Base-by-base conservation (phyloP, 2,329 filamentous ascomycete genomes). In the Septoria petroselini region DNA sequence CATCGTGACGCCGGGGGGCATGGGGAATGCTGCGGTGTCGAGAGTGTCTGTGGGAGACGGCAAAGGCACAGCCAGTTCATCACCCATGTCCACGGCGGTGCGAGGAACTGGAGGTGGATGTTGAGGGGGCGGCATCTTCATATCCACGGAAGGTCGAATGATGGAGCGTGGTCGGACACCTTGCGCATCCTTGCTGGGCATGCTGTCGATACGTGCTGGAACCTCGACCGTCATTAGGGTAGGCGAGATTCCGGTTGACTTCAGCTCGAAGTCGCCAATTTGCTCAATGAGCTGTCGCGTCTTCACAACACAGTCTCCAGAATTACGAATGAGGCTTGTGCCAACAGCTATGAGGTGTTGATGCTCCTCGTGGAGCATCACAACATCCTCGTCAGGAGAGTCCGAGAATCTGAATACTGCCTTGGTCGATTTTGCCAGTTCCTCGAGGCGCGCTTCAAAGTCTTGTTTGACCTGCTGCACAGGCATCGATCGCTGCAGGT, bases 301-400 rank as follows among this genome's bases (percentile, higher is more conserved):
- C 70, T 91, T 91, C 5, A 86, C 84, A 15, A 95, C 86, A 68
- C 91, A 96, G 60, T 95, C 90, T 33, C 91, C 91, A 37, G 91
- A 90, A 17, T 88, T 86, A 59, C 89, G 85, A 19, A 98, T 67
- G 25, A 67, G 54, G 30, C 57, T 58, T 8, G 64, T 66, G 25
- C 62, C 63, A 7, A 65, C 53, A 17, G 35, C 52, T 23, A 66
- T 61, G 17, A 66, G 53, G 15, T 58, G 60, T 21, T 58, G 58
- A 18, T 53, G 60, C 44, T 67, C 63, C n/a, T 63, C 59, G 1
- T 86, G 86, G 70, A 90, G 81, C 60, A 95, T 85, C 27, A 94
- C 76, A 52, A 91, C 83, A 53, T 90, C 86, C 25, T 79, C 79
- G 19, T 86, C 82, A 9, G 85, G 83, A 6, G 78, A 74, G n/a